Evolutionary conservation across 2,329 filamentous ascomycete species (phyloP), one percentile per base, ranked within the genome.

Genomic region (Thermochaetoides dissita): DNA sequence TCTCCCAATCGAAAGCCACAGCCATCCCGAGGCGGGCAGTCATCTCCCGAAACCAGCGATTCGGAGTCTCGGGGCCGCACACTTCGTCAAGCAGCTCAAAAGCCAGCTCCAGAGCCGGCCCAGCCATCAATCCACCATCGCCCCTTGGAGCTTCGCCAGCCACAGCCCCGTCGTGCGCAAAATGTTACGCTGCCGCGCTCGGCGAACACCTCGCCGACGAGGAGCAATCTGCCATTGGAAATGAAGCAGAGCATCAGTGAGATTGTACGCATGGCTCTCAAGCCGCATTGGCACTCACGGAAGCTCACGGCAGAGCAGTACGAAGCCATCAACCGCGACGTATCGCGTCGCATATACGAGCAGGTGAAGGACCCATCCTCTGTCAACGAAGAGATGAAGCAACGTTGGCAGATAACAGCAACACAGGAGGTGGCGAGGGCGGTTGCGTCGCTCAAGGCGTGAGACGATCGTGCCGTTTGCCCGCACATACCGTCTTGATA

Each of bases 301-400:
- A 75, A 81, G 48, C 72, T 96, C 47, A 86, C 80, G 11, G 84
- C 87, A 51, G 84, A 94, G 46, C 82, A 95, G 60, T 98, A 94
- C 59, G 89, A 85, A 3, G 77, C 78, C 43, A 94, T 96, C 62
- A 96, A 96, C 58, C 80, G 87, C 48, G 81, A 83, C 46, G 79
- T 96, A 31, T 95, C 86, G 35, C 81, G 86, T 44, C 84, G 81
- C 63, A 68, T 98, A 45, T 98, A 98, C 62, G 86, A 78, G 49
- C 72, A 77, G 47, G 68, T 75, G 37, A 66, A 67, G 38, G 65
- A 70, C 46, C 68, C 69, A 10, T 63, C 69, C 12, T 62, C 67
- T 24, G 69, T 91, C 30, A 74, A 83, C 53, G 71, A 81, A 17
- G 73, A 76, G 29, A 74, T 76, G 43, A 74, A 78, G 44, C 74